phyloP scores from a whole-genome alignment of 208 protist genomes.

The Crithidia thermophila region DNA sequence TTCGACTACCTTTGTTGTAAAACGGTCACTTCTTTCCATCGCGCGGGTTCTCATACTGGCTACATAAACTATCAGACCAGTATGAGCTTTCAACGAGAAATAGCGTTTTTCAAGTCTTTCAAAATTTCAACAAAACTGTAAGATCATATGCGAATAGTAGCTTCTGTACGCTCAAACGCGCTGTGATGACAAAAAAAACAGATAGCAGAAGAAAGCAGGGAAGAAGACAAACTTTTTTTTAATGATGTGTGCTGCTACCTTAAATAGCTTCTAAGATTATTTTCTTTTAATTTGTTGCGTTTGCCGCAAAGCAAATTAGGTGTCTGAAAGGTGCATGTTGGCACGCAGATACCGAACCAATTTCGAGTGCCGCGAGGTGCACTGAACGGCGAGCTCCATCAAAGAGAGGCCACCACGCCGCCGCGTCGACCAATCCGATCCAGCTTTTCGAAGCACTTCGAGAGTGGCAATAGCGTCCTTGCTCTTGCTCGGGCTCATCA shows the following conservation, averaged over 20 bases:
- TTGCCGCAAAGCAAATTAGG: too few species aligned
- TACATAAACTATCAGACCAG: too few species aligned
- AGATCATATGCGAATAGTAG: too few species aligned
- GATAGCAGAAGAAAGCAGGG: background rate
- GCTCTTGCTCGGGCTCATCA: conserved; percentile 25
- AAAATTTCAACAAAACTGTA: too few species aligned
- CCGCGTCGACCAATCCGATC: conserved; percentile 43
- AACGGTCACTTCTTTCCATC: too few species aligned
- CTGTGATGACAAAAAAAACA: conserved; percentile 7
- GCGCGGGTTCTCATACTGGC: too few species aligned
- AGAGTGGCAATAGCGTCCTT: conserved; percentile 35
- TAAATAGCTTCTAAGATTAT: background rate
- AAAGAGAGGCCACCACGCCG: conserved; percentile 33
- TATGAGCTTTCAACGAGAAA: too few species aligned
- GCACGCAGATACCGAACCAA: conserved; percentile 20
- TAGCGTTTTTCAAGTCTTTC: too few species aligned
- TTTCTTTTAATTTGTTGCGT: background rate
- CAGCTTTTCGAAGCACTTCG: conserved; percentile 35
- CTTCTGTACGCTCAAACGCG: too few species aligned
- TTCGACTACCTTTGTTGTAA: too few species aligned
- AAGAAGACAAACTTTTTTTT: conserved; percentile 18
- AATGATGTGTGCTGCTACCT: too few species aligned
- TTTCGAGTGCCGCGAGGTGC: conserved; percentile 33
- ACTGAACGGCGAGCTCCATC: conserved; percentile 19
- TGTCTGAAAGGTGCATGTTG: background rate